Evolutionary conservation across 352 stramenopile genomes (phyloP).

Genomic region (Phytopythium sindhum): DNA sequence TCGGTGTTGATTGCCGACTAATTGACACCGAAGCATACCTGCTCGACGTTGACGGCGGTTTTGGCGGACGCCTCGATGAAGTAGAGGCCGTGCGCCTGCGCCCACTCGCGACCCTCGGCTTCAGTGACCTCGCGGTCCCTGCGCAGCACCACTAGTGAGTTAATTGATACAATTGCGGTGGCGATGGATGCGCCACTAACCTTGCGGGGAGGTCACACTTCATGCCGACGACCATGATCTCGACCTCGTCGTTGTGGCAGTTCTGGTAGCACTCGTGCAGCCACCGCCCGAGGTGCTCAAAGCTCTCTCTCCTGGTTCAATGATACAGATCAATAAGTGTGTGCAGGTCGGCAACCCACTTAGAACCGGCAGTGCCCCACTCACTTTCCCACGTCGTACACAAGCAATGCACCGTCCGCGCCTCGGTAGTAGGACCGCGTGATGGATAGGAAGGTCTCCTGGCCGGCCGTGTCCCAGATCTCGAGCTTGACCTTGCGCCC

Average conservation of each 20-base stretch:
- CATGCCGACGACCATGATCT: slow-evolving; percentile 87
- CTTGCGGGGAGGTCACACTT: slow-evolving; percentile 64
- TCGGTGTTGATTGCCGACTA: no score
- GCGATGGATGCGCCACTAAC: slow-evolving; percentile 6
- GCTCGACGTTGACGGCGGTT: slow-evolving; percentile 77
- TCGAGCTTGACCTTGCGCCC: slow-evolving; percentile 87
- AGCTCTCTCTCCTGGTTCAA: slow-evolving; percentile 54
- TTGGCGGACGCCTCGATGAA: slow-evolving; percentile 86
- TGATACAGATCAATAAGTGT: neutral
- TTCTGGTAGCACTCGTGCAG: slow-evolving; percentile 84
- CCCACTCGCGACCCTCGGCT: slow-evolving; percentile 67
- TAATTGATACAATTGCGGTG: neutral
- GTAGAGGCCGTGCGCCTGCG: slow-evolving; percentile 53
- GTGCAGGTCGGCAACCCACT: no score
- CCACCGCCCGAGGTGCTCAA: slow-evolving; percentile 72
- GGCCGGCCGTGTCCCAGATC: slow-evolving; percentile 91
- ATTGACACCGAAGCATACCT: slow-evolving; percentile 23
- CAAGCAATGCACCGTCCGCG: slow-evolving; percentile 82
- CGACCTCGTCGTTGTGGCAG: slow-evolving; percentile 78
- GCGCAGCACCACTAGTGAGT: neutral
- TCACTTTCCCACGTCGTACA: slow-evolving; percentile 80
- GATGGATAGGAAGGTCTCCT: slow-evolving; percentile 89
- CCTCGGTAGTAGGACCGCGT: slow-evolving; percentile 88
- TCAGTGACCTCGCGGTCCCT: slow-evolving; percentile 62
- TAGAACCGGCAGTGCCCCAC: no score